Percentiles rank a stretch among this genome's conserved stretches.
Evolutionary conservation across 2,329 filamentous ascomycete species (phyloP).

Genomic region (Botrytis deweyae): DNA sequence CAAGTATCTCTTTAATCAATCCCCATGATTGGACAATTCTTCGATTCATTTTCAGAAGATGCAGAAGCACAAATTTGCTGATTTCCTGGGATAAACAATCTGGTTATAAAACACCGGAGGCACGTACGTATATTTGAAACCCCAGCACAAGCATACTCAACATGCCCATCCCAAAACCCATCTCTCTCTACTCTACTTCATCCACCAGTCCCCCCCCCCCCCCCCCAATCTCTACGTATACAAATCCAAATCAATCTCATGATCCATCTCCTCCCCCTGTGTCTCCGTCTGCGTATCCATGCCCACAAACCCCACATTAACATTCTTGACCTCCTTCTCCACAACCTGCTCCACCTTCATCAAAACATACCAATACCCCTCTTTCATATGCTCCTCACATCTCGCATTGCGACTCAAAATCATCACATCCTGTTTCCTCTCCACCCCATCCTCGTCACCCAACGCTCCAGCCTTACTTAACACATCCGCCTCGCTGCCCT

Average conservation of each 20-base stretch:
- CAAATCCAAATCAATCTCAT: constrained; percentile 18
- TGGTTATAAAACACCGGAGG: background rate
- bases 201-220: too few relatives aligned
- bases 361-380: constrained; percentile 18
- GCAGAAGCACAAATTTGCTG: background rate
- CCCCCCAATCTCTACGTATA: background rate
- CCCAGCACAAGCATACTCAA: background rate
- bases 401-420: constrained; percentile 20
- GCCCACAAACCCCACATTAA: background rate
- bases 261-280: background rate
- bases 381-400: constrained; percentile 15
- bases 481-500: constrained; percentile 3
- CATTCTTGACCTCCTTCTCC: background rate
- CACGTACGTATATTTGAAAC: background rate
- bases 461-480: background rate
- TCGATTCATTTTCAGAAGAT: background rate
- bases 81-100: background rate
- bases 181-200: background rate
- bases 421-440: constrained; percentile 18
- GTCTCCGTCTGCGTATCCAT: background rate
- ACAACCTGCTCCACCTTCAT: constrained; percentile 12
- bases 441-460: background rate
- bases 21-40: background rate
- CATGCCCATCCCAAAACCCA: too few relatives aligned
- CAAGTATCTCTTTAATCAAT: background rate